These are phyloP conservation scores for Myxozyma nipponensis DNA, from an alignment of 805 yeast species.

Conservation along the genomic window DNA sequence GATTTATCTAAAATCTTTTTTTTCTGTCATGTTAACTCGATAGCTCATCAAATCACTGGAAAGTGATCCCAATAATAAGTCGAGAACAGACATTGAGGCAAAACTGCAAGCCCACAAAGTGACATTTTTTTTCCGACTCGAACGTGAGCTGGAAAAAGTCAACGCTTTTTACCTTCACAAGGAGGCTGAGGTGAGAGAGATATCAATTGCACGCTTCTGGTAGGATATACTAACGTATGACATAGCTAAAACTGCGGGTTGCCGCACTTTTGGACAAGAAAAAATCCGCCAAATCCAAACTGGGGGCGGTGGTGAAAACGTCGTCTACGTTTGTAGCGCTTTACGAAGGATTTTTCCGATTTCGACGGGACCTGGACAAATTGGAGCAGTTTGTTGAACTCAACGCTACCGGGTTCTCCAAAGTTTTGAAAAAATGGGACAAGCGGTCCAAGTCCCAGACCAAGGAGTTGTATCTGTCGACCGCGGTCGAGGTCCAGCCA, in stretches of 20 bases:
- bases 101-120: constrained; percentile 85
- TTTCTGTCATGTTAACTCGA: background rate
- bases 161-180: constrained; percentile 87
- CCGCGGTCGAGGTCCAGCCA: constrained; percentile 95
- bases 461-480: constrained; percentile 81
- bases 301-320: constrained; percentile 52
- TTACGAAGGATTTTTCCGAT: constrained; percentile 84
- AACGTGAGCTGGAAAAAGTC: constrained; percentile 92
- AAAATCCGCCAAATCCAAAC: constrained; percentile 42
- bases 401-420: constrained; percentile 93
- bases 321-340: constrained; percentile 77
- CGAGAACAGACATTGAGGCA: constrained; percentile 42
- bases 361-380: constrained; percentile 81
- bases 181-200: constrained; percentile 73
- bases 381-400: constrained; percentile 87
- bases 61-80: constrained; percentile 39
- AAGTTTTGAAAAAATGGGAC: constrained; percentile 97
- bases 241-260: constrained; percentile 59
- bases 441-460: constrained; percentile 92
- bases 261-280: constrained; percentile 74
- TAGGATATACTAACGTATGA: too few relatives aligned
- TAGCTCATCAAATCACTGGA: constrained; percentile 75
- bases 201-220: background rate
- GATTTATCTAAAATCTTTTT: too few relatives aligned
- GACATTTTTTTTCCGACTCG: constrained; percentile 79